A percentile compares a stretch with the other conserved stretches of the same genome.
phyloP scores from a whole-genome alignment of 768 basidiomycete species.

The Mycena metata region DNA sequence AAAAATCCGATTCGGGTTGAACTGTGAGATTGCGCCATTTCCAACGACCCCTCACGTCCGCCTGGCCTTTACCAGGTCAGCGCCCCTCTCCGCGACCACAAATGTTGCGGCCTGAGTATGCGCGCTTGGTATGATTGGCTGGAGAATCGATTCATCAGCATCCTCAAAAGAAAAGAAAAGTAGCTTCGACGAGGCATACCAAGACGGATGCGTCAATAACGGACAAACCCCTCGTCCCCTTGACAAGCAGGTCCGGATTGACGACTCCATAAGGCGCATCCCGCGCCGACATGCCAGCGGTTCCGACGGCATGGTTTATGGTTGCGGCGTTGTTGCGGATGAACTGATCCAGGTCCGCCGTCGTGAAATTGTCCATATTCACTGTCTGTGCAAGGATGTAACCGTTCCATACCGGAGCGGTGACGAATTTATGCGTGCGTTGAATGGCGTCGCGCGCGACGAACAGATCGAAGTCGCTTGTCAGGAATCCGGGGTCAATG shows the following conservation, averaged over 20 bases:
- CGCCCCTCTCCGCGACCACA: conserved; percentile 1
- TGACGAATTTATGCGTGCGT: conserved; percentile 5
- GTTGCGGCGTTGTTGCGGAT: conserved; percentile 4
- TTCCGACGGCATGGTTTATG: conserved; percentile 4
- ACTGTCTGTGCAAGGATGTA: conserved; percentile 9
- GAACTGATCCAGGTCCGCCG: conserved; percentile 1
- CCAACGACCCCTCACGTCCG: background rate
- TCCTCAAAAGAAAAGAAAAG: background rate
- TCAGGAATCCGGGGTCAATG: background rate
- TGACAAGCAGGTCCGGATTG: conserved; percentile 5
- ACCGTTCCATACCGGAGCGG: conserved; percentile 5
- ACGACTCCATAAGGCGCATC: conserved; percentile 8
- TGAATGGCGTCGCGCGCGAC: background rate
- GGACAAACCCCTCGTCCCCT: background rate
- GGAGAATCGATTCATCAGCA: background rate
- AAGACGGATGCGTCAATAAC: conserved; percentile 11
- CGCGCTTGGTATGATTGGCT: conserved; percentile 2
- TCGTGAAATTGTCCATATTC: conserved; percentile 1
- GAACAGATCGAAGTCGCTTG: conserved; percentile 6
- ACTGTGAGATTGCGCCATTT: too few species aligned
- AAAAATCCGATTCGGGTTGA: too few species aligned
- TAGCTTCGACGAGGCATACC: background rate
- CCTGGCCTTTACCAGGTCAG: conserved; percentile 4
- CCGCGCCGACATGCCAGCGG: conserved; percentile 1
- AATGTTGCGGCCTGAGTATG: background rate